phyloP scores from a whole-genome alignment of 805 yeast genomes.

The Metschnikowia amazonensis region DNA sequence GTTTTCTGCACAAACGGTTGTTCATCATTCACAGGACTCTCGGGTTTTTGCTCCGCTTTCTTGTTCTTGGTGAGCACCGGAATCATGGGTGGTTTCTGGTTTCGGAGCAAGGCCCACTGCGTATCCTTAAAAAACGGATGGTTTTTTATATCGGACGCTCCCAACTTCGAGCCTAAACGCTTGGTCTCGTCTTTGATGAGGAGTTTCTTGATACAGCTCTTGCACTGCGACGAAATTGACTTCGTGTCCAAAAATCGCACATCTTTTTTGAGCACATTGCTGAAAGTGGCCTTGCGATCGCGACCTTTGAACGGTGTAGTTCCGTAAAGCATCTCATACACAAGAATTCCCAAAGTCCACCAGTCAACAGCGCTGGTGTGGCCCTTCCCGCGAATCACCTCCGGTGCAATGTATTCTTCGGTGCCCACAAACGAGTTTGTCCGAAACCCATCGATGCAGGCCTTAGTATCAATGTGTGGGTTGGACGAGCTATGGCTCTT shows the following conservation, averaged over 20 bases:
- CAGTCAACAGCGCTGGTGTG: slow-evolving; percentile 98
- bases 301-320: slow-evolving; percentile 95
- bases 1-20: slow-evolving; percentile 3
- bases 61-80: slow-evolving; percentile 59
- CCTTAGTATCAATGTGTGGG: slow-evolving; percentile 84
- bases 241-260: slow-evolving; percentile 72
- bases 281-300: slow-evolving; percentile 83
- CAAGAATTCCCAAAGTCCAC: slow-evolving; percentile 97
- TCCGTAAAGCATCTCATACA: slow-evolving; percentile 93
- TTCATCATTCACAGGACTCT: slow-evolving; percentile 33
- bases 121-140: slow-evolving; percentile 89
- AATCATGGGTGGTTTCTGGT: slow-evolving; percentile 92
- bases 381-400: slow-evolving; percentile 94
- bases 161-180: slow-evolving; percentile 85
- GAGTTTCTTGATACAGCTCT: slow-evolving; percentile 72
- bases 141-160: slow-evolving; percentile 90
- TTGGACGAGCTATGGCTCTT: slow-evolving; percentile 34
- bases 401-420: slow-evolving; percentile 98
- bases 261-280: slow-evolving; percentile 80
- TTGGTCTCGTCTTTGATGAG: slow-evolving; percentile 85
- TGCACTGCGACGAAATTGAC: slow-evolving; percentile 69
- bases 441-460: slow-evolving; percentile 92
- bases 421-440: slow-evolving; percentile 99
- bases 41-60: slow-evolving; percentile 15
- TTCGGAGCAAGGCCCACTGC: slow-evolving; percentile 93